Percentiles rank a stretch among this genome's conserved stretches.
These are phyloP conservation scores for Kurtzmaniella quercitrusa DNA, from an alignment of 1,139 yeast species.

Conservation along the genomic window DNA sequence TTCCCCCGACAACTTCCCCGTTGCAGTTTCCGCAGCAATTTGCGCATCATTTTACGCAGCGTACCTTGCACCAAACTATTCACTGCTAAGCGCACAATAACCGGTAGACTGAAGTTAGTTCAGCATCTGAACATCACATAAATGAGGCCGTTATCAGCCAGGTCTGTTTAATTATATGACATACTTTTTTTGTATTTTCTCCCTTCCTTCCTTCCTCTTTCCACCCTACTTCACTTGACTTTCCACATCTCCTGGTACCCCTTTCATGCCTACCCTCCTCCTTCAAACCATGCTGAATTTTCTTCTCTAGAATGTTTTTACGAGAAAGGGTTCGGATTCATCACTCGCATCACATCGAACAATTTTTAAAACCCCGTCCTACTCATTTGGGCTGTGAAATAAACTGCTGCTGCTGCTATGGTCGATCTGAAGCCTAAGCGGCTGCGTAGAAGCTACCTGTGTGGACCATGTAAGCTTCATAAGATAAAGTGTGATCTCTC, in stretches of 20 bases:
- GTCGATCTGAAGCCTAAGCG: conserved; percentile 17
- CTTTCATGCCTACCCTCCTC: no score
- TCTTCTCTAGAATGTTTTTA: no score
- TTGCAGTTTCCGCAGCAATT: no score
- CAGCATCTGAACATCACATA: no score
- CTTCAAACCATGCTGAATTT: no score
- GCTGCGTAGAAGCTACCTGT: conserved; percentile 48
- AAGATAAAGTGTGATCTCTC: conserved; percentile 52
- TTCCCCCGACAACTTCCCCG: no score
- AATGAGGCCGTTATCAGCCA: no score
- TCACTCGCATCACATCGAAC: neutral
- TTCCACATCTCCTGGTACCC: no score
- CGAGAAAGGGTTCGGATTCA: neutral
- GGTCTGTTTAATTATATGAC: no score
- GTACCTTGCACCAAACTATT: neutral
- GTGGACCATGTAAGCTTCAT: conserved; percentile 53
- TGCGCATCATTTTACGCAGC: no score
- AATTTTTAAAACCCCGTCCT: neutral
- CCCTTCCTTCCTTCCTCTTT: neutral
- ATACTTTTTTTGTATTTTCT: no score
- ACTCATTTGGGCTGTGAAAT: neutral
- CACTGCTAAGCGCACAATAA: neutral
- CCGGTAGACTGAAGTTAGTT: neutral
- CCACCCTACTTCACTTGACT: no score
- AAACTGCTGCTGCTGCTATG: neutral